phyloP scores from a whole-genome alignment of 345 rosid genomes.

The Psidium guajava region DNA sequence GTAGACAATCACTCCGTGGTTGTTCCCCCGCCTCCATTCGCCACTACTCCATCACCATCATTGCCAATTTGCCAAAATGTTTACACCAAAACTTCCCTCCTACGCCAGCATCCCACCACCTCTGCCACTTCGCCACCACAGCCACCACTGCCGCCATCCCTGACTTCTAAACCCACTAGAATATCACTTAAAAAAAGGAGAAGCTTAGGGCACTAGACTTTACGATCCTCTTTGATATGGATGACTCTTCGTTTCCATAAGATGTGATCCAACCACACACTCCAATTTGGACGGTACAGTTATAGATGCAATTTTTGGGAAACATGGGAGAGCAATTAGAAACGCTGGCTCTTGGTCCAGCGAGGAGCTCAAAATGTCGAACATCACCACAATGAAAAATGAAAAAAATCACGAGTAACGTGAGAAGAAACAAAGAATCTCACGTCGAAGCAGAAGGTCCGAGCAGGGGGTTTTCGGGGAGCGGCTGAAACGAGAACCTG shows the following conservation, averaged over 20 bases:
- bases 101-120: neutral
- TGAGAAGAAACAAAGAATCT: conserved; percentile 1
- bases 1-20: neutral
- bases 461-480: conserved; percentile 77
- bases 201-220: neutral
- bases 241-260: neutral
- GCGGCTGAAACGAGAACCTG: conserved; percentile 62
- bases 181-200: neutral
- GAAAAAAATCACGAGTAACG: neutral
- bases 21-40: neutral
- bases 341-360: neutral
- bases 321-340: neutral
- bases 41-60: neutral
- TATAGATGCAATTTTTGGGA: neutral
- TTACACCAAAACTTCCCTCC: neutral
- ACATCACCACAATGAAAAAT: neutral
- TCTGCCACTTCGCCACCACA: neutral
- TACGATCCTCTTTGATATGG: neutral
- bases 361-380: neutral
- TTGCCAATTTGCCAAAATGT: neutral
- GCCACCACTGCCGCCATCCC: neutral
- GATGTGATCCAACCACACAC: neutral
- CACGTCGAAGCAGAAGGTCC: conserved; percentile 85
- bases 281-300: neutral
- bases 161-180: neutral